These are phyloP conservation scores for Conoideocrella luteorostrata DNA, from an alignment of 2,329 filamentous ascomycete species.

Conservation along the genomic window DNA sequence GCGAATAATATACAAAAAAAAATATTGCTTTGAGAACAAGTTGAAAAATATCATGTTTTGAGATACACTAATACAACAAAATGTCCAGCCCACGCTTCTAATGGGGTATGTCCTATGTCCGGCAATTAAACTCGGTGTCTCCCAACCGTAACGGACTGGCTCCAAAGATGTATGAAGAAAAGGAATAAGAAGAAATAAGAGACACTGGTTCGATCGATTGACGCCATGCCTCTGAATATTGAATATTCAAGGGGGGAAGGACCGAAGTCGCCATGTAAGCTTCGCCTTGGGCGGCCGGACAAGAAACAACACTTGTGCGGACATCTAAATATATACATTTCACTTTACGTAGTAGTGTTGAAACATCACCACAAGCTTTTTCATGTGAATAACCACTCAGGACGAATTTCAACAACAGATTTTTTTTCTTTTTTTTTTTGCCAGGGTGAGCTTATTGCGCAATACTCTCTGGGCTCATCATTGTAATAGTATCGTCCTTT, in stretches of 20 bases:
- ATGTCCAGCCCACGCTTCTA: no score
- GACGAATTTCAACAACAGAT: no score
- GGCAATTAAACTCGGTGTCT: no score
- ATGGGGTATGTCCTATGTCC: no score
- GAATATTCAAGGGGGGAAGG: not conserved
- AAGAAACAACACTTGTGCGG: not conserved
- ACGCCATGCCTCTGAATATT: not conserved
- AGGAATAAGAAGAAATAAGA: not conserved
- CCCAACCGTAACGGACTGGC: no score
- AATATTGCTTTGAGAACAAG: no score
- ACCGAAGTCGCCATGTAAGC: not conserved
- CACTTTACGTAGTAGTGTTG: no score
- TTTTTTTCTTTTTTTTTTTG: not conserved
- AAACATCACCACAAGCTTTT: no score
- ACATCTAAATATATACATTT: not conserved
- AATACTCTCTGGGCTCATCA: conserved; percentile 82
- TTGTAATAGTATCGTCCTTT: conserved; percentile 62
- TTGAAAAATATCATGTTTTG: no score
- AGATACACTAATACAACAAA: no score
- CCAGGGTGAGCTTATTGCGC: conserved; percentile 31
- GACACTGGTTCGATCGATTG: not conserved
- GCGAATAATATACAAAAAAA: no score
- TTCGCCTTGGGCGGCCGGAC: not conserved
- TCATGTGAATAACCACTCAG: no score
- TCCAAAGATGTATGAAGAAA: not conserved